Base-by-base conservation (phyloP, 2,329 filamentous ascomycete species). In the Cercospora sojina region DNA sequence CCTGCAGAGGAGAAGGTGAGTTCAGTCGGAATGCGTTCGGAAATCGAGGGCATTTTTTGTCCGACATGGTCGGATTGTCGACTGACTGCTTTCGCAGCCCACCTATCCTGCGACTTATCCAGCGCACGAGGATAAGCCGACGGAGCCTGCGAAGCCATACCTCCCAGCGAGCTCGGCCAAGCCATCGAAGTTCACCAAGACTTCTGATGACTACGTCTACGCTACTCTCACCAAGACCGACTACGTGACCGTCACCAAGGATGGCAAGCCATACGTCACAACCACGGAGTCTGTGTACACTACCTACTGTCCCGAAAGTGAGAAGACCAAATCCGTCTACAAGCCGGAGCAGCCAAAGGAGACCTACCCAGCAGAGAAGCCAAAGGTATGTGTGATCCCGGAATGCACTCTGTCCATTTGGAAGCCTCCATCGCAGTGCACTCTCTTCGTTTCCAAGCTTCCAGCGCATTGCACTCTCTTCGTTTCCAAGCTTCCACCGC, bases 291-390 rank as follows among this genome's bases (percentile, higher is more conserved):
- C 57, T 18, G 68, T 72, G 9, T 68, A 68, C 63, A 73, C 73
- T 31, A 74, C 74, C 18, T 69, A 70, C 56, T 73, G 71, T 64
- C 72, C 73, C 3, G 43, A 69, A 29, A 60, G 61, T 18, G 62
- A 69, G 59, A 67, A 64, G 12, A 66, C 66, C 31, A 62, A 64
- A 59, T 55, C 38, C 23, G 51, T 64, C 64, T 13, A 68, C 64
- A 3, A n/a, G 35, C 35, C 35, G 63, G 62, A 43, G 47, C 59
- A 47, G 20, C 60, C 25, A 53, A 53, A 53, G 23, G 12, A 53
- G 47, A 27, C 47, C 12, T 51, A 51, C 20, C 47, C 47, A 12
- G 20, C 47, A 7, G 47, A 23, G 12, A 6, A 53, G 47, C 9
- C 13, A 13, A 51, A 51, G 47, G 47, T 51, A 8, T 6, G 32